Base-by-base conservation (phyloP, 2,329 filamentous ascomycete species). In the Trichophaea hybrida region DNA sequence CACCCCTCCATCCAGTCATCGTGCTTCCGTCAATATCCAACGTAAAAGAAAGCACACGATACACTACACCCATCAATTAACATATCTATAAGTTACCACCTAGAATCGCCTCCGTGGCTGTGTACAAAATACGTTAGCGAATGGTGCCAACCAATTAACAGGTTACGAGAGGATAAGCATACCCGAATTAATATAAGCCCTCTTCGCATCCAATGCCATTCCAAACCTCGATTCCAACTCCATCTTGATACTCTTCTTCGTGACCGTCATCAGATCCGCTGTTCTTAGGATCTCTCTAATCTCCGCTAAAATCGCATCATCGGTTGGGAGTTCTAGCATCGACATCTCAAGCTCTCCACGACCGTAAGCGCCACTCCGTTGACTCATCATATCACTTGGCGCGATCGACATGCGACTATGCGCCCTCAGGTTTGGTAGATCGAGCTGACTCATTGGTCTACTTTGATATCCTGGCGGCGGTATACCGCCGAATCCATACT, bases 161-260 rank as follows among this genome's bases (percentile, higher is more conserved):
- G 58, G 12, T 24, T 6, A 50, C 34, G 12, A 15, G 13, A 32
- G 15, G 33, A 24, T 12, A 46, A 65, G 80, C 85, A 75, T 83
- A 91, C 86, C 86, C 75, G 84, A 89, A 72, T 89, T 90, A 71
- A 98, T 97, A 73, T 96, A 98, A 60, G 87, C 82, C 73, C 90
- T 85, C 79, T 88, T 94, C 57, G 83, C 77, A 71, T 97, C 90
- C 61, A 98, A 79, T 61, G 83, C 81, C 64, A 94, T 83, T 63
- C 86, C 87, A 70, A 98, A 98, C 64, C 90, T 81, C 69, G 83
- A 82, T 78, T 98, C 93, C 60, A 98, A 75, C 75, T 98, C 93
- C 67, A 81, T 75, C 79, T 97, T 97, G 74, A 98, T 86, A 68
- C 86, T 88, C 81, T 98, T 98, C 82, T 98, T 98, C 66, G 93